These are phyloP conservation scores for Ampelocalamus luodianensis DNA, from an alignment of 176 grass and related monocot species.

Conservation along the genomic window DNA sequence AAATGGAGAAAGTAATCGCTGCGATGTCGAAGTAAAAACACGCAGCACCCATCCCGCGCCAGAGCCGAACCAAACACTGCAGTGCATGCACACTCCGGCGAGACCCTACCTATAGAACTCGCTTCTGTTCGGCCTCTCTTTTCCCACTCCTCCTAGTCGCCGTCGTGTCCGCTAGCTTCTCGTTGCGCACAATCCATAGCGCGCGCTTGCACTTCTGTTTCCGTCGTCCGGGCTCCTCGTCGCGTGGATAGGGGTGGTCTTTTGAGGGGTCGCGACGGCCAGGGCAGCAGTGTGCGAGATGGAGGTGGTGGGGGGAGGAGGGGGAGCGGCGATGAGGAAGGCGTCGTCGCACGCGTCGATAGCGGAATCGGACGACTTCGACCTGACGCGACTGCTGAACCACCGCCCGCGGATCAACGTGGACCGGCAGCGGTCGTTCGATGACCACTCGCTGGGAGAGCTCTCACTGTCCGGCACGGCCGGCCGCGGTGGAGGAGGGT, in stretches of 20 bases:
- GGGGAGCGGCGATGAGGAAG: slow-evolving; percentile 51
- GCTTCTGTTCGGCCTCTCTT: background rate
- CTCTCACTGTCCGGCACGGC: slow-evolving; percentile 49
- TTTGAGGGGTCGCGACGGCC: slow-evolving; percentile 36
- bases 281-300: slow-evolving; percentile 53
- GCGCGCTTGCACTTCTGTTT: background rate
- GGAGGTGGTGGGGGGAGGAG: slow-evolving; percentile 48
- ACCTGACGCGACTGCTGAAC: slow-evolving; percentile 72
- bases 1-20: no score
- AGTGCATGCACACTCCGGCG: slow-evolving; percentile 17
- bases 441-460: slow-evolving; percentile 77
- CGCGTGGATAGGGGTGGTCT: background rate
- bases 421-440: slow-evolving; percentile 83
- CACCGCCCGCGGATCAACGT: slow-evolving; percentile 81
- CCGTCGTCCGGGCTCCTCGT: background rate
- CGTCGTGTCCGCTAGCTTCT: background rate
- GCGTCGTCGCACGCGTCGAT: slow-evolving; percentile 64
- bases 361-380: slow-evolving; percentile 71
- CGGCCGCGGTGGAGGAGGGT: slow-evolving; percentile 21
- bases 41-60: slow-evolving; percentile 14
- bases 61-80: slow-evolving; percentile 24
- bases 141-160: background rate
- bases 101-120: background rate
- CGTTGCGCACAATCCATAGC: background rate
- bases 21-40: no score